Percentiles rank a stretch among this genome's conserved stretches.
Evolutionary conservation across 768 basidiomycete species (phyloP).

Genomic region (Auriscalpium orientale): DNA sequence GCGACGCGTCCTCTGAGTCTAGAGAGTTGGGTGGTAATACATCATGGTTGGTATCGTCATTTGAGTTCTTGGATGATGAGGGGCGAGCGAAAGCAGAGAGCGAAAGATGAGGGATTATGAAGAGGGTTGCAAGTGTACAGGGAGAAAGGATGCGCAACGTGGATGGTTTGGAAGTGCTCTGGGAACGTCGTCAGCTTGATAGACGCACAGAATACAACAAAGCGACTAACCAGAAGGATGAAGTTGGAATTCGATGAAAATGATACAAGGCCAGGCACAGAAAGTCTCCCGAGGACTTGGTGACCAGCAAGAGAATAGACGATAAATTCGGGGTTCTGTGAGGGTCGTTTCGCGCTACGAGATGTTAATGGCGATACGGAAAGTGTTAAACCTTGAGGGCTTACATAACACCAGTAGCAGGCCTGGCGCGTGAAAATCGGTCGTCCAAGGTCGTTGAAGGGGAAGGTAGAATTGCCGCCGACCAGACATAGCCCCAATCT

Average conservation of each 20-base stretch:
- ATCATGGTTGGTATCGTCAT: conserved; percentile 28
- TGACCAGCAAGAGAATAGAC: conserved; percentile 44
- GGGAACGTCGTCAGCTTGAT: background rate
- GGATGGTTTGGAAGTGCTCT: conserved; percentile 54
- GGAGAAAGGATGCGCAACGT: conserved; percentile 52
- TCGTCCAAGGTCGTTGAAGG: conserved; percentile 20
- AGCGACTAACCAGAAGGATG: conserved; percentile 48
- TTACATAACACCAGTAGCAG: conserved; percentile 29
- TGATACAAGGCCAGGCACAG: conserved; percentile 32
- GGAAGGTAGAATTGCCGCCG: conserved; percentile 36
- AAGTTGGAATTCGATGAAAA: conserved; percentile 42
- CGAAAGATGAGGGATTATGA: conserved; percentile 39
- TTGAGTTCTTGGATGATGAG: conserved; percentile 8
- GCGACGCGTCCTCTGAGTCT: conserved; percentile 1
- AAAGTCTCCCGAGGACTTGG: conserved; percentile 40
- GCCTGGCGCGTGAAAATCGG: conserved; percentile 24
- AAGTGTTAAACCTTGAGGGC: conserved; percentile 19
- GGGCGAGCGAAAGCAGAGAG: conserved; percentile 38
- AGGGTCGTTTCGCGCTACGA: conserved; percentile 14
- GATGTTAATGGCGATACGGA: conserved; percentile 1
- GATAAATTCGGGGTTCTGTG: conserved; percentile 24
- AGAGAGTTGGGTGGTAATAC: conserved; percentile 31
- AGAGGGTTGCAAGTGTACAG: conserved; percentile 41
- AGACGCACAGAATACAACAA: background rate
- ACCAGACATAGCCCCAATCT: conserved; percentile 28